phyloP scores from a whole-genome alignment of 139 green algal genomes.

The Closterium sp. region DNA sequence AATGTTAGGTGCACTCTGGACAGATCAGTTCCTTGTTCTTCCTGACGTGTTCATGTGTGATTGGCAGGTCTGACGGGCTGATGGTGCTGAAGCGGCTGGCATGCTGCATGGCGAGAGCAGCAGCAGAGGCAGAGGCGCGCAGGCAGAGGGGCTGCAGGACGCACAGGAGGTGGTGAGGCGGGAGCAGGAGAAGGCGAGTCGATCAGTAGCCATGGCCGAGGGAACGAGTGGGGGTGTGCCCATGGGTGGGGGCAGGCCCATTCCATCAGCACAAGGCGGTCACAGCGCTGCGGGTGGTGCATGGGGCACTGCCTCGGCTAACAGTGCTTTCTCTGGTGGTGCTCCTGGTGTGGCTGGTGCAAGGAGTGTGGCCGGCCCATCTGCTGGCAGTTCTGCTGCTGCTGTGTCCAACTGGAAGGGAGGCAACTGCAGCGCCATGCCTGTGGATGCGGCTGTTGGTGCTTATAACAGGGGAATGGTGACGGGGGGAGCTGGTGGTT shows the following conservation, averaged over 20 bases:
- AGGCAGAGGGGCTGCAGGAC: conserved; percentile 16
- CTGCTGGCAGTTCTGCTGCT: not conserved
- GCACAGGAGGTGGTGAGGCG: conserved; percentile 19
- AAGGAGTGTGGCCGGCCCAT: not conserved
- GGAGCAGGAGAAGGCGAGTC: conserved; percentile 1
- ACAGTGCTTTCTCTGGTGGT: no score
- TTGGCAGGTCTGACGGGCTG: not conserved
- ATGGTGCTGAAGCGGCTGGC: conserved; percentile 15
- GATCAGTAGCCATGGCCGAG: not conserved
- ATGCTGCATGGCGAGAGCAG: conserved; percentile 18
- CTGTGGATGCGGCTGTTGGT: not conserved
- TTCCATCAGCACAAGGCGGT: not conserved
- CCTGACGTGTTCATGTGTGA: not conserved
- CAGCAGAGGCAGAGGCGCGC: conserved; percentile 18
- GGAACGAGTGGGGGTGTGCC: not conserved
- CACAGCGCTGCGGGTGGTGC: not conserved
- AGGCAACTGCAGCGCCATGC: not conserved
- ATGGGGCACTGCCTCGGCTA: not conserved
- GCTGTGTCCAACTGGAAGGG: not conserved
- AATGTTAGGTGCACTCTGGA: not conserved
- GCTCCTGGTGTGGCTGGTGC: not conserved
- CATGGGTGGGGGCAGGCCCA: not conserved
- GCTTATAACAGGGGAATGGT: not conserved
- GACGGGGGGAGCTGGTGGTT: not conserved
- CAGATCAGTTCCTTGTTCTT: not conserved